Conservation (phyloP, 1,284 basidiomycete genomes). For the Tylopilus orsonianus region DNA sequence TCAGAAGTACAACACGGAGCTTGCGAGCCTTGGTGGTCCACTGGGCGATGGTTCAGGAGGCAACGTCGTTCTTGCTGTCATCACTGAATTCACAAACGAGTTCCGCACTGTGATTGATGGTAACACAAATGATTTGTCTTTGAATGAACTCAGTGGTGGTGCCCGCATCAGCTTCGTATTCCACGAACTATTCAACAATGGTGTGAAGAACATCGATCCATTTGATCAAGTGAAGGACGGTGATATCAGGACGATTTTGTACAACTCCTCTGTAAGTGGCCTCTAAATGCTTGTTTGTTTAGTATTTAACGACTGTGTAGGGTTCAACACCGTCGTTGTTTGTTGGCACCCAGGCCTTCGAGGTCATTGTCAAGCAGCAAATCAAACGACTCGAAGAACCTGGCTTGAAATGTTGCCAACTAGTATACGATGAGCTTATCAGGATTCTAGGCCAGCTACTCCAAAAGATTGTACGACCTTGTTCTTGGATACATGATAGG, state of each 20-base stretch:
- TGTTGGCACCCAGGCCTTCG: constrained; percentile 94
- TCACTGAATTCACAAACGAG: constrained; percentile 96
- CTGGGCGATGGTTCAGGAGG: constrained; percentile 84
- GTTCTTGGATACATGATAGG: not conserved
- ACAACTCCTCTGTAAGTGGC: constrained; percentile 87
- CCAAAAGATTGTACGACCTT: constrained; percentile 74
- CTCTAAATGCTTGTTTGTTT: not conserved
- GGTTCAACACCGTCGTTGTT: constrained; percentile 96
- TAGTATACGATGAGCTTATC: constrained; percentile 97
- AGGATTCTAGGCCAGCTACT: constrained; percentile 92
- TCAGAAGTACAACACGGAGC: constrained; percentile 84
- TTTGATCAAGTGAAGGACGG: constrained; percentile 99
- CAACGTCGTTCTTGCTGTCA: constrained; percentile 90
- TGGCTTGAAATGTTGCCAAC: constrained; percentile 86
- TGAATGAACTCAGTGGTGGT: constrained; percentile 96
- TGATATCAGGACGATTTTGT: constrained; percentile 92
- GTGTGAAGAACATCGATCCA: constrained; percentile 93
- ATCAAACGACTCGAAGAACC: constrained; percentile 97
- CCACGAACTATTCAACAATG: constrained; percentile 97
- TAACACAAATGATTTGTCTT: constrained; percentile 90
- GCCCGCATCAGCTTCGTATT: constrained; percentile 98
- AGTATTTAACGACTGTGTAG: constrained; percentile 37
- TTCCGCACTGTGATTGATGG: constrained; percentile 97
- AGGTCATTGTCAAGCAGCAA: constrained; percentile 98
- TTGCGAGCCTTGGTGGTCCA: constrained; percentile 83